Conservation (phyloP, 148 eudicot species). For the Fagopyrum esculentum region DNA sequence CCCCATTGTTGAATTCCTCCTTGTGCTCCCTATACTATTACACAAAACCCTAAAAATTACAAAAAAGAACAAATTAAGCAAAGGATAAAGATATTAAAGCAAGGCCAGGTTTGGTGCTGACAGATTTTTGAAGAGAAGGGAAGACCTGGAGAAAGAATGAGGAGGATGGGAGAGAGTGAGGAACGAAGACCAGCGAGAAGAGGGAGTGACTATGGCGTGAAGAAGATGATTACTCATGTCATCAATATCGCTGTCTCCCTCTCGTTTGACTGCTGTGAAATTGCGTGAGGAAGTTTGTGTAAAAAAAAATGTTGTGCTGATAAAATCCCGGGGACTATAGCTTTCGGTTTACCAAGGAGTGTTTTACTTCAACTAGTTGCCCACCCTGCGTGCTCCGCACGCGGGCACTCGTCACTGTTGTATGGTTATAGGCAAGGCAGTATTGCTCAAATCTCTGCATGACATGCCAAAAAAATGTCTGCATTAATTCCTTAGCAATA, state of each 20-base stretch:
- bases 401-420: neutral
- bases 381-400: no score
- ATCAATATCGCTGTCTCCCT: neutral
- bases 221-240: conserved; percentile 12
- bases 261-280: neutral
- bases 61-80: neutral
- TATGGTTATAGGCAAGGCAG: conserved; percentile 62
- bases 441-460: conserved; percentile 68
- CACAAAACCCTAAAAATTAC: conserved; percentile 10
- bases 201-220: conserved; percentile 7
- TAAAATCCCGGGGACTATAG: no score
- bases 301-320: neutral
- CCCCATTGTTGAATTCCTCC: conserved; percentile 14
- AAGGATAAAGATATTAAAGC: neutral
- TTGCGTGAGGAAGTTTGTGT: neutral
- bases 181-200: conserved; percentile 5
- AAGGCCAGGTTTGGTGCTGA: neutral
- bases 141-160: neutral
- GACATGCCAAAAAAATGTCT: conserved; percentile 16
- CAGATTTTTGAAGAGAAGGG: neutral
- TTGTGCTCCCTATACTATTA: neutral
- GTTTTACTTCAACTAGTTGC: no score
- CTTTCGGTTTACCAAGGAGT: no score
- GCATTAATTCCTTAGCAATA: neutral
- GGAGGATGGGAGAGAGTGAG: conserved; percentile 4